Evolutionary conservation across 352 stramenopile species (phyloP).

Genomic region (Globisporangium middletonii): DNA sequence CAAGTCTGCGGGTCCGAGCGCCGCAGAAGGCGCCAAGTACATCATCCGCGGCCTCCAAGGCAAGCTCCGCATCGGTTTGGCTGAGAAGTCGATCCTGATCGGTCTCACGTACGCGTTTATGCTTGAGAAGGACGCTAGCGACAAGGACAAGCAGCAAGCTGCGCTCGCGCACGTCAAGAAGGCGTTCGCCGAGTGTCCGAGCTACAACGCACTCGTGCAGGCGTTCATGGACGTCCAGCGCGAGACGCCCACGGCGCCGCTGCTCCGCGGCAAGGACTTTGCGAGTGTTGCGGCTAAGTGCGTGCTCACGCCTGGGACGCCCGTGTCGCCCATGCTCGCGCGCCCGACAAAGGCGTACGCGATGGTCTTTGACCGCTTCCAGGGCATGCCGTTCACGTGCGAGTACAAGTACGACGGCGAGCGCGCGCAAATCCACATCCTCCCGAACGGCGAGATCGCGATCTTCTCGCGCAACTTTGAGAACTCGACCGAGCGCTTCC

Average conservation of each 20-base stretch:
- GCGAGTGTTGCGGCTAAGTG: constrained; percentile 68
- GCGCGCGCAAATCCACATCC: constrained; percentile 94
- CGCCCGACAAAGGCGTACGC: constrained; percentile 95
- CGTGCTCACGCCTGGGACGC: constrained; percentile 93
- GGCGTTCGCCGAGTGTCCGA: constrained; percentile 96
- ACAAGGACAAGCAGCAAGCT: constrained; percentile 85
- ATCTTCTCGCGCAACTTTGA: constrained; percentile 99
- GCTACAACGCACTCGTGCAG: constrained; percentile 92
- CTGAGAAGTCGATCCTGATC: constrained; percentile 96
- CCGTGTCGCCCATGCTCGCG: constrained; percentile 98
- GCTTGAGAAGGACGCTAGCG: constrained; percentile 73
- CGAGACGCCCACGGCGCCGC: constrained; percentile 26
- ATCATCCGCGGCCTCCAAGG: constrained; percentile 98
- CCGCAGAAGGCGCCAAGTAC: constrained; percentile 92
- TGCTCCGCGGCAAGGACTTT: constrained; percentile 54
- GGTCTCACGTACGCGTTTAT: constrained; percentile 95
- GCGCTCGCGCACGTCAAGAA: constrained; percentile 95
- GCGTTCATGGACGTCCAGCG: constrained; percentile 76
- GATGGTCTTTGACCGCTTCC: constrained; percentile 97
- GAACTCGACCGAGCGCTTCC: constrained; percentile 97
- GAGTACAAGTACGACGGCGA: constrained; percentile 99
- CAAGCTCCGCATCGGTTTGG: constrained; percentile 97
- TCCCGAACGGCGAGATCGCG: constrained; percentile 83
- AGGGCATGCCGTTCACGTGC: constrained; percentile 95
- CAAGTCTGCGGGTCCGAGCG: constrained; percentile 51